A percentile compares a stretch with the other conserved stretches of the same genome.
These are phyloP conservation scores for Lasiosphaeria ovina DNA, from an alignment of 495 filamentous ascomycete genomes.

Conservation along the genomic window DNA sequence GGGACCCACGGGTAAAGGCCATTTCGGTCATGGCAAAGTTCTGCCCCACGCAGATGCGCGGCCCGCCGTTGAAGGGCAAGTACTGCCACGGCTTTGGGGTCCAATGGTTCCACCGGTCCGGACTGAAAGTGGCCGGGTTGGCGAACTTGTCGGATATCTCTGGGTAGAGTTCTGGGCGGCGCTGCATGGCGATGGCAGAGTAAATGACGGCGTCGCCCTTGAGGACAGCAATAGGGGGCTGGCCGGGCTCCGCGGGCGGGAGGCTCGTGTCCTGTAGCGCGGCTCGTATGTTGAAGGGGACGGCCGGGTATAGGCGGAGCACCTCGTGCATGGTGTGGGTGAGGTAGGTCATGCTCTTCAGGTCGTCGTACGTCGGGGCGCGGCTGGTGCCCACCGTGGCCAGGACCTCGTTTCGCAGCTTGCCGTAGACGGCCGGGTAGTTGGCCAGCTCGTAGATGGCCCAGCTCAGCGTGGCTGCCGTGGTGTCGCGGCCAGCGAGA, in stretches of 20 bases:
- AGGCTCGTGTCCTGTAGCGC: constrained; percentile 40
- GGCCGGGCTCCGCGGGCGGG: constrained; percentile 18
- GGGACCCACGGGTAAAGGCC: constrained; percentile 38
- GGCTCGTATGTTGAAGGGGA: constrained; percentile 49
- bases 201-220: constrained; percentile 45
- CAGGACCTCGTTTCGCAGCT: constrained; percentile 44
- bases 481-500: constrained; percentile 63
- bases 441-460: constrained; percentile 52
- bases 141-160: constrained; percentile 36
- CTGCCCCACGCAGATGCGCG: constrained; percentile 51
- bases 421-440: constrained; percentile 46
- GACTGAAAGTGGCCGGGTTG: constrained; percentile 52
- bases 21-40: constrained; percentile 60
- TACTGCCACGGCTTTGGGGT: constrained; percentile 60
- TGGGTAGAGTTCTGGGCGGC: constrained; percentile 48
- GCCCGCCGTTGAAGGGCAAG: constrained; percentile 61
- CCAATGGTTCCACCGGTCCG: constrained; percentile 55
- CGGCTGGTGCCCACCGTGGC: constrained; percentile 26
- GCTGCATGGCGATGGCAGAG: constrained; percentile 51
- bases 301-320: constrained; percentile 50
- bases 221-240: constrained; percentile 32
- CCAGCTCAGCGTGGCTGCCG: constrained; percentile 55
- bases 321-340: constrained; percentile 45
- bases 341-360: constrained; percentile 41
- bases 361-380: constrained; percentile 37